Evolutionary conservation across 257 asterid genomes (phyloP).

Genomic region (Przewalskia tangutica): DNA sequence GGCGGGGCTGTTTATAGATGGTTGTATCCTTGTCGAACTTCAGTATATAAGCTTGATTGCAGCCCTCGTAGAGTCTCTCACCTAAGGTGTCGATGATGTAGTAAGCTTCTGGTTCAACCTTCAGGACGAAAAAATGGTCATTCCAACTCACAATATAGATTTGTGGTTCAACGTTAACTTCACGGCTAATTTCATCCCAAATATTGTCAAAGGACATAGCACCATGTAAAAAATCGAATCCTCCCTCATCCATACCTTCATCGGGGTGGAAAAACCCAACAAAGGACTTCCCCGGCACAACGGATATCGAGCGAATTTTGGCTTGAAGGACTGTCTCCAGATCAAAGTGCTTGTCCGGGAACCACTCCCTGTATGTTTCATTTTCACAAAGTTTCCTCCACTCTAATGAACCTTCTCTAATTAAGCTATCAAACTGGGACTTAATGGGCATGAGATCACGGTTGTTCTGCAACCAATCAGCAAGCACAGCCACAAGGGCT

Average conservation of each 20-base stretch:
- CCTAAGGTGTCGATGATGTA: slow-evolving; percentile 89
- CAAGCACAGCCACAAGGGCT: slow-evolving; percentile 84
- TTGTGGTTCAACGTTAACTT: slow-evolving; percentile 24
- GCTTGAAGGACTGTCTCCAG: slow-evolving; percentile 85
- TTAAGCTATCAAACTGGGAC: slow-evolving; percentile 76
- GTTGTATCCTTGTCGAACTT: slow-evolving; percentile 56
- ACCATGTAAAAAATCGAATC: slow-evolving; percentile 71
- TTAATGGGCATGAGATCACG: slow-evolving; percentile 68
- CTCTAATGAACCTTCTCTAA: slow-evolving; percentile 83
- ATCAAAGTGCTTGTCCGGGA: slow-evolving; percentile 94
- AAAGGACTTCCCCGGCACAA: slow-evolving; percentile 63
- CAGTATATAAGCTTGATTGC: slow-evolving; percentile 81
- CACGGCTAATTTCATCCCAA: slow-evolving; percentile 71
- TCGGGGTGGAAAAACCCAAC: slow-evolving; percentile 80
- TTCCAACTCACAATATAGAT: slow-evolving; percentile 92
- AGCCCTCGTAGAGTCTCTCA: slow-evolving; percentile 86
- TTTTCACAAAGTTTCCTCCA: slow-evolving; percentile 91
- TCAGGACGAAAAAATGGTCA: slow-evolving; percentile 86
- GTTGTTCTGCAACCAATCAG: slow-evolving; percentile 83
- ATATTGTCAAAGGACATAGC: slow-evolving; percentile 91
- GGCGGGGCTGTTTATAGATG: slow-evolving; percentile 37
- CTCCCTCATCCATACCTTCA: slow-evolving; percentile 37
- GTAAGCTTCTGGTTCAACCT: slow-evolving; percentile 66
- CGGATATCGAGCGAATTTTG: slow-evolving; percentile 49
- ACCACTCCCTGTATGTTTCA: slow-evolving; percentile 45